phyloP scores from a whole-genome alignment of 2,329 filamentous ascomycete species.

The Zymoseptoria pseudotritici region DNA sequence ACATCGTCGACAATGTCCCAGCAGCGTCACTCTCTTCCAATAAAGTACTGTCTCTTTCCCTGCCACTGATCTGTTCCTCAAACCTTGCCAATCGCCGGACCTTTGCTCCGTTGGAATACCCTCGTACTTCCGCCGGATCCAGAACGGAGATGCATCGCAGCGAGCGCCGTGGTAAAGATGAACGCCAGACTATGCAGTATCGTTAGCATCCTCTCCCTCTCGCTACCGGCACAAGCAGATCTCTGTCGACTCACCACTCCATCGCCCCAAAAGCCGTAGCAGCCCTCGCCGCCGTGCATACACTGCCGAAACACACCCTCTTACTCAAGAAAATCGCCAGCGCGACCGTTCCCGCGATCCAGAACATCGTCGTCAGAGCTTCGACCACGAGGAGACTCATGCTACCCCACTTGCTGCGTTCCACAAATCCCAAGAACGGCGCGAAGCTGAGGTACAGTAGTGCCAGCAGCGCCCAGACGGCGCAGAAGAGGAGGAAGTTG shows the following conservation, averaged over 20 bases:
- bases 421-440: slow-evolving; percentile 35
- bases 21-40: neutral
- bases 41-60: neutral
- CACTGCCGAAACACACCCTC: slow-evolving; percentile 46
- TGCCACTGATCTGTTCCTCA: neutral
- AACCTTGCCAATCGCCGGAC: neutral
- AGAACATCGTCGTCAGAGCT: slow-evolving; percentile 71
- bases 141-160: slow-evolving; percentile 38
- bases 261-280: slow-evolving; percentile 61
- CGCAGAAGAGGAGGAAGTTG: slow-evolving; percentile 73
- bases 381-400: slow-evolving; percentile 55
- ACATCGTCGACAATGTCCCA: neutral
- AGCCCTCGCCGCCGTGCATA: slow-evolving; percentile 56
- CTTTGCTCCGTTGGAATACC: neutral
- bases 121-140: neutral
- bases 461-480: slow-evolving; percentile 66
- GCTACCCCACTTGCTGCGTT: neutral
- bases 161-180: slow-evolving; percentile 42
- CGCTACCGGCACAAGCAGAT: neutral
- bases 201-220: neutral
- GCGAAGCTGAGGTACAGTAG: slow-evolving; percentile 63
- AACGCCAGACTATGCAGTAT: slow-evolving; percentile 43
- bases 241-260: slow-evolving; percentile 42
- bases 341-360: slow-evolving; percentile 81
- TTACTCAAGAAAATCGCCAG: slow-evolving; percentile 59